These are phyloP conservation scores for Pulveroboletus ravenelii DNA, from an alignment of 768 basidiomycete species.

Conservation along the genomic window DNA sequence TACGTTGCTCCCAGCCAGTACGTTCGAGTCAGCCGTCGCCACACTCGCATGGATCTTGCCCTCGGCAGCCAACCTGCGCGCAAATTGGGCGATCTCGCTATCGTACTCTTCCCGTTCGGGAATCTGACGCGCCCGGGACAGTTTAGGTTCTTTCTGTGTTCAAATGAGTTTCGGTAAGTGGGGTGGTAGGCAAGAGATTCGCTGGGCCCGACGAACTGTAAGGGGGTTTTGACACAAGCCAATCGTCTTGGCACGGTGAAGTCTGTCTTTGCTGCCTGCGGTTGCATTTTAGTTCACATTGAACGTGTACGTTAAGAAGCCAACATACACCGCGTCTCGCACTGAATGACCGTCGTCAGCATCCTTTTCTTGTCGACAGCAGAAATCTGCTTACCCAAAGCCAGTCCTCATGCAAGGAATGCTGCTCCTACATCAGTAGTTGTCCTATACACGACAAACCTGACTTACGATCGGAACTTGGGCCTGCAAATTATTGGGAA, in stretches of 20 bases:
- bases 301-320: neutral
- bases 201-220: constrained; percentile 51
- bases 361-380: neutral
- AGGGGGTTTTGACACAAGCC: constrained; percentile 96
- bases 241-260: constrained; percentile 80
- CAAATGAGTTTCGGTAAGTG: constrained; percentile 1
- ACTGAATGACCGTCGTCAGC: constrained; percentile 42
- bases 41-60: constrained; percentile 66
- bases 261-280: constrained; percentile 74
- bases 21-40: constrained; percentile 64
- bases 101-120: constrained; percentile 99
- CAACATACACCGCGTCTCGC: constrained; percentile 94
- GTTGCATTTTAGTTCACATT: neutral
- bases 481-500: constrained; percentile 92
- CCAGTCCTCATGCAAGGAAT: constrained; percentile 90
- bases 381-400: constrained; percentile 66
- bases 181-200: neutral
- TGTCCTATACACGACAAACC: neutral
- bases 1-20: constrained; percentile 51
- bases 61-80: constrained; percentile 61
- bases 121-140: constrained; percentile 87
- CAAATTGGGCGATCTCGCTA: constrained; percentile 80
- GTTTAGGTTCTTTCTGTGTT: constrained; percentile 91
- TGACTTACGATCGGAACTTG: constrained; percentile 88
- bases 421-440: constrained; percentile 40